Evolutionary conservation across 192 early-diverging fungal species (phyloP).

Genomic region (Coemansia sp.): DNA sequence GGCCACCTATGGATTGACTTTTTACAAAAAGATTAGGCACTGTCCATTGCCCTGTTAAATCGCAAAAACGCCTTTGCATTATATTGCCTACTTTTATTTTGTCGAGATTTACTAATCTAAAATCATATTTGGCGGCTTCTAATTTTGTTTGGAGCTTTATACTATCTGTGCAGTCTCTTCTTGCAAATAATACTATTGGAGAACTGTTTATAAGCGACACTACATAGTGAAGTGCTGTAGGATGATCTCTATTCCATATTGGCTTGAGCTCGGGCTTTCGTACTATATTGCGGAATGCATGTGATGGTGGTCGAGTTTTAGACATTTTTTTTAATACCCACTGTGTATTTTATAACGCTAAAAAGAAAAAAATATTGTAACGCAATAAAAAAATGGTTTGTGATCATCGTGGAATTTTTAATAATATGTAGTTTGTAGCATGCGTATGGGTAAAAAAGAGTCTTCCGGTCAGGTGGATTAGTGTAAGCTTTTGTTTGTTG

Average conservation of each 20-base stretch:
- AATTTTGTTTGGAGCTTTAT: constrained; percentile 13
- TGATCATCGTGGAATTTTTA: background rate
- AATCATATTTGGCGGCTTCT: constrained; percentile 6
- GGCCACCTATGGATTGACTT: constrained; percentile 39
- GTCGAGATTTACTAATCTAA: constrained; percentile 31
- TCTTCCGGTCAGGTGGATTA: background rate
- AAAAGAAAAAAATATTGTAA: background rate
- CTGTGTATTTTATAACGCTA: background rate
- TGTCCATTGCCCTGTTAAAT: constrained; percentile 46
- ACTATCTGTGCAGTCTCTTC: constrained; percentile 23
- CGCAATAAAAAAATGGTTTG: background rate
- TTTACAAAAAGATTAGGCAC: constrained; percentile 43
- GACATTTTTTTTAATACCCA: constrained; percentile 8
- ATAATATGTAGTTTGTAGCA: background rate
- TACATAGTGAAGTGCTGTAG: constrained; percentile 34
- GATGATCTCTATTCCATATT: constrained; percentile 25
- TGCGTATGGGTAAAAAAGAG: background rate
- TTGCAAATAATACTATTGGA: constrained; percentile 37
- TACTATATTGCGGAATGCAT: constrained; percentile 35
- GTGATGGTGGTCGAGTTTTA: constrained; percentile 29
- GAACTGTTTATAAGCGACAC: constrained; percentile 39
- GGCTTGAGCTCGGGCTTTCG: constrained; percentile 18
- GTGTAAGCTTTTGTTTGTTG: background rate
- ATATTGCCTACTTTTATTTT: constrained; percentile 22
- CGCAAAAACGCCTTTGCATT: constrained; percentile 38